Evolutionary conservation across 1,284 basidiomycete species (phyloP), one percentile per base, ranked within the genome.

Genomic region (Grifola frondosa): DNA sequence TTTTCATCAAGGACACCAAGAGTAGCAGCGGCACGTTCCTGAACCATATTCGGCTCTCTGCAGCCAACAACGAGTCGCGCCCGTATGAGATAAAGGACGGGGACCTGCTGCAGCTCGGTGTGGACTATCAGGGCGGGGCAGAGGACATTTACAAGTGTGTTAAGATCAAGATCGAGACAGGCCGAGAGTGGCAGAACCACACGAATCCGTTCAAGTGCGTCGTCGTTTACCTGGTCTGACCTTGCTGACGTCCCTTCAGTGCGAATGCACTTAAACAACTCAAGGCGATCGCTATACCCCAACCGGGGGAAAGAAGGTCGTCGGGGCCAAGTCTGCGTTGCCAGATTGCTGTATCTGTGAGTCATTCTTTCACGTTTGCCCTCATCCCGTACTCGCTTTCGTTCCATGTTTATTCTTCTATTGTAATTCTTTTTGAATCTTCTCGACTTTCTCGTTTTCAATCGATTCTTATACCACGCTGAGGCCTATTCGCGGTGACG

Each of bases 61-160:
- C 84, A 0, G 93, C 96, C 10, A 90, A 88, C 42, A 77, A 81
- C 11, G 92, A 96, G 60, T 88, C 83, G 3, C 74, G 82, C 29
- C 80, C 92, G 0, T 87, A 80, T 52, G 80, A 82, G 50, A 75
- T 99, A 58, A 91, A 89, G 66, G 96, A 98, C 52, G 96, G 96
- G 1, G 96, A 99, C 67, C 80, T 98, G 13, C 70, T 99, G 6
- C 96, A 99, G 68, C 81, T 98, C 1, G 96, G 96, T 2, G 94
- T 99, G 23, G 97, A 99, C 64, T 99, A 97, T 67, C 96, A 98
- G 66, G 96, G 96, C 21, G 97, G 96, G 0, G 84, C 90, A 5
- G 95, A 99, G 69, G 95, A 98, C 66, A 93, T 97, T 49, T 99
- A 97, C 68, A 91, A 97, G 67, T 94, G 91, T 53, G 93, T 99